Percentiles rank a stretch among this genome's conserved stretches.
Evolutionary conservation across 192 early-diverging fungal species (phyloP).

Genomic region (Chytriomyces sp.): DNA sequence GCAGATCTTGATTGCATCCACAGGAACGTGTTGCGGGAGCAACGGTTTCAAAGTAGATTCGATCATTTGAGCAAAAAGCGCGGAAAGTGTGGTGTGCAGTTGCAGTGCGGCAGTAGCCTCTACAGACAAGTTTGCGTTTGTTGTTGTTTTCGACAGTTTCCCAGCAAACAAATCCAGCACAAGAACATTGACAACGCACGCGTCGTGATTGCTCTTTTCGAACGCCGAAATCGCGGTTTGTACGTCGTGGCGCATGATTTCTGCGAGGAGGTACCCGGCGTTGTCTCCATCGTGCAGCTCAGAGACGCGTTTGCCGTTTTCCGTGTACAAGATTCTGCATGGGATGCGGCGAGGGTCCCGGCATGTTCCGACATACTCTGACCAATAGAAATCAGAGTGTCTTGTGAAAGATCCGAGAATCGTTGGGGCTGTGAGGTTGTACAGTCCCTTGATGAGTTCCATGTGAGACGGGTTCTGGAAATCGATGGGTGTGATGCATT

Average conservation of each 20-base stretch:
- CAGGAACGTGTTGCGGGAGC: not conserved
- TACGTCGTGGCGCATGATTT: constrained; percentile 4
- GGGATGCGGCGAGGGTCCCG: not conserved
- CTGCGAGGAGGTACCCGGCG: constrained; percentile 3
- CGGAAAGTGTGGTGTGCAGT: not conserved
- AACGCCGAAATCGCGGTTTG: not conserved
- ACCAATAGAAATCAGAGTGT: constrained; percentile 2
- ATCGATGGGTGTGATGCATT: not conserved
- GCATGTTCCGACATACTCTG: constrained; percentile 10
- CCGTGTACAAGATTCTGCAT: not conserved
- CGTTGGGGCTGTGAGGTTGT: not conserved
- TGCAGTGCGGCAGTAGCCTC: not conserved
- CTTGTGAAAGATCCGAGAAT: constrained; percentile 10
- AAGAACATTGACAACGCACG: constrained; percentile 2
- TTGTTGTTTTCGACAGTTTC: not conserved
- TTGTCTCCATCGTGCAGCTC: not conserved
- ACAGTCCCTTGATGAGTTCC: not conserved
- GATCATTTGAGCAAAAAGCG: not conserved
- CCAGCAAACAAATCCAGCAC: constrained; percentile 2
- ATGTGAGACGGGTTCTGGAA: constrained; percentile 2
- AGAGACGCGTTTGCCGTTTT: not conserved
- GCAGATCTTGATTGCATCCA: not conserved
- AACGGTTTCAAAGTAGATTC: not conserved
- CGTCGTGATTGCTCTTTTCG: not conserved
- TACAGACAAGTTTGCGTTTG: not conserved